A percentile compares a stretch with the other conserved stretches of the same genome.
These are phyloP conservation scores for Phytopythium aichiense DNA, from an alignment of 352 stramenopile species.

Conservation along the genomic window DNA sequence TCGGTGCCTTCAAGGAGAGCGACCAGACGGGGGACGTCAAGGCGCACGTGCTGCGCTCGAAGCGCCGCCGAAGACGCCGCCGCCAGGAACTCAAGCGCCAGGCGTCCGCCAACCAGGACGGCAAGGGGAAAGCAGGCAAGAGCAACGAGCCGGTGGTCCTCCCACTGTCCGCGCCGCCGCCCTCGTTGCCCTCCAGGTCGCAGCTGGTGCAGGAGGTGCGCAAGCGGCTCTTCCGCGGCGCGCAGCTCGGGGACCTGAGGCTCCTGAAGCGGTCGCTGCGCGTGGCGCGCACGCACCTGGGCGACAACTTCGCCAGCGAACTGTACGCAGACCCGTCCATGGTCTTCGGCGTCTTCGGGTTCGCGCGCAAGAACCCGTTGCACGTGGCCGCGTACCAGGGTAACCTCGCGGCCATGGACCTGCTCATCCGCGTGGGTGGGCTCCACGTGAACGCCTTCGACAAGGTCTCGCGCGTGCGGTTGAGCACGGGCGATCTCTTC, in stretches of 20 bases:
- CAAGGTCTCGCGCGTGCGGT: slow-evolving; percentile 75
- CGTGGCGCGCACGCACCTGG: slow-evolving; percentile 49
- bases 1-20: slow-evolving; percentile 77
- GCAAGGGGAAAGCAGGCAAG: neutral
- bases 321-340: slow-evolving; percentile 69
- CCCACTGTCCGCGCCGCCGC: slow-evolving; percentile 2
- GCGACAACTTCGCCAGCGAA: slow-evolving; percentile 46
- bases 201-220: slow-evolving; percentile 47
- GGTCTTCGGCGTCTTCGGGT: slow-evolving; percentile 63
- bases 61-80: slow-evolving; percentile 40
- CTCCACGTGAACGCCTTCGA: slow-evolving; percentile 75
- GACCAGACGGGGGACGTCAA: slow-evolving; percentile 80
- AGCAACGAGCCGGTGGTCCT: slow-evolving; percentile 7
- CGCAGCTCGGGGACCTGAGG: slow-evolving; percentile 58
- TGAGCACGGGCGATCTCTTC: slow-evolving; percentile 77
- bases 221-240: slow-evolving; percentile 72
- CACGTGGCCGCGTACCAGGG: slow-evolving; percentile 78
- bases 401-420: slow-evolving; percentile 68
- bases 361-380: slow-evolving; percentile 82
- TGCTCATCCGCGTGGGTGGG: slow-evolving; percentile 42
- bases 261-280: slow-evolving; percentile 52
- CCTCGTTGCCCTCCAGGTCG: slow-evolving; percentile 12
- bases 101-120: neutral
- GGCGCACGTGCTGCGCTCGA: slow-evolving; percentile 57
- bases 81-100: slow-evolving; percentile 24